Conservation (phyloP, 129 eudicot genomes). For the Pittosporum tobira region DNA sequence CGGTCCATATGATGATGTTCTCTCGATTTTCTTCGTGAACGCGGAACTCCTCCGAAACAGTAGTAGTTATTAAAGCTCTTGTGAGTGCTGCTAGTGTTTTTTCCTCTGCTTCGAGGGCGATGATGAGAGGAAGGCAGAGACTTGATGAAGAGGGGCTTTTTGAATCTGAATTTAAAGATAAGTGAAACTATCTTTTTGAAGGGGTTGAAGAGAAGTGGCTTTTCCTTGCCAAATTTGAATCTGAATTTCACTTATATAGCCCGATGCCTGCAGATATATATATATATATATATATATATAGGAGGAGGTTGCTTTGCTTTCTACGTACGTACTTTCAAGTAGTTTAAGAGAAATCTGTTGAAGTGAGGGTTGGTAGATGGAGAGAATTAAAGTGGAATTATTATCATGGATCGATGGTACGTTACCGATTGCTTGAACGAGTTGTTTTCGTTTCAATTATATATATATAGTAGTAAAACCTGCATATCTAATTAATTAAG, state of each 20-base stretch:
- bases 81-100: background rate
- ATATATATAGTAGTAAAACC: too few relatives aligned
- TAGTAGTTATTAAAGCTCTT: background rate
- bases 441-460: too few relatives aligned
- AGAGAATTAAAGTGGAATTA: background rate
- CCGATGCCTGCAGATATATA: constrained; percentile 6
- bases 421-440: constrained; percentile 4
- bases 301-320: background rate
- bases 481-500: too few relatives aligned
- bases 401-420: background rate
- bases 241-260: constrained; percentile 28
- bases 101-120: too few relatives aligned
- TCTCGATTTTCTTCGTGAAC: constrained; percentile 16
- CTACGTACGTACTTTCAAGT: too few relatives aligned
- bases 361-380: constrained; percentile 14
- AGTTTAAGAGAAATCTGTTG: background rate
- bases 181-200: constrained; percentile 38
- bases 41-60: constrained; percentile 17
- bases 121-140: constrained; percentile 14
- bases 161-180: constrained; percentile 34
- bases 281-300: too few relatives aligned
- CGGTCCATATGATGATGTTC: constrained; percentile 55
- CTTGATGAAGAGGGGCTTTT: constrained; percentile 41
- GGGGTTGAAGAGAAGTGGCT: constrained; percentile 44
- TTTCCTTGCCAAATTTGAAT: constrained; percentile 57